These are phyloP conservation scores for Trifolium pratense DNA, from an alignment of 306 rosid species.

Conservation along the genomic window DNA sequence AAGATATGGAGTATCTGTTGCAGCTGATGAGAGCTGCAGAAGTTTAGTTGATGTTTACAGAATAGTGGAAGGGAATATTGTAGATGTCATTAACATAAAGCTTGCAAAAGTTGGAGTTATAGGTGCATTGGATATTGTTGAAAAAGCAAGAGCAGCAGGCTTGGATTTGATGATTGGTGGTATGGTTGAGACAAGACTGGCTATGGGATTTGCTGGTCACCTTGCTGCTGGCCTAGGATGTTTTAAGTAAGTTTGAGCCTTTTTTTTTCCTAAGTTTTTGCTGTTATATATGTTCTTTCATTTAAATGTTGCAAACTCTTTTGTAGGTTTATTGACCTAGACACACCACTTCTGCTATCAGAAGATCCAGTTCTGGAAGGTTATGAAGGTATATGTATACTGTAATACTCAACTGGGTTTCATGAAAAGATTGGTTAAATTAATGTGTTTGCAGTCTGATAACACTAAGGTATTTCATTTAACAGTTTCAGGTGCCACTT, in stretches of 20 bases:
- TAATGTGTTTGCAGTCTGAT: slow-evolving; percentile 17
- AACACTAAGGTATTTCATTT: slow-evolving; percentile 24
- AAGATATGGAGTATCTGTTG: slow-evolving; percentile 80
- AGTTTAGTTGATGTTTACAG: slow-evolving; percentile 67
- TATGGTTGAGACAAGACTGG: slow-evolving; percentile 90
- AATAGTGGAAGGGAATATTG: slow-evolving; percentile 71
- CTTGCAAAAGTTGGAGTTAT: slow-evolving; percentile 88
- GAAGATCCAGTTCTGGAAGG: slow-evolving; percentile 90
- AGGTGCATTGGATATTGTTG: slow-evolving; percentile 82
- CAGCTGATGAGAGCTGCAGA: slow-evolving; percentile 96
- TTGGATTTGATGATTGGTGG: slow-evolving; percentile 86
- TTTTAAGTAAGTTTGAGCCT: slow-evolving; percentile 58
- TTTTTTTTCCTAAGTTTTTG: not conserved
- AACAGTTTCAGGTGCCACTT: slow-evolving; percentile 75
- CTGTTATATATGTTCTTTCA: not conserved
- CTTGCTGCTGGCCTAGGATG: slow-evolving; percentile 94
- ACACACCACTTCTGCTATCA: slow-evolving; percentile 75
- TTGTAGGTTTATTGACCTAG: slow-evolving; percentile 79
- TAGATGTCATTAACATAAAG: slow-evolving; percentile 84
- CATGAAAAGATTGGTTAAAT: slow-evolving; percentile 3
- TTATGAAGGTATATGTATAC: slow-evolving; percentile 75
- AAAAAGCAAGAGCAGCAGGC: slow-evolving; percentile 64
- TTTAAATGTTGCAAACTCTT: slow-evolving; percentile 27
- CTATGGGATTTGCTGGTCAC: slow-evolving; percentile 93
- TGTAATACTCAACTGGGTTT: slow-evolving; percentile 19